These are phyloP conservation scores for Mortierella sp. DNA, from an alignment of 371 early-diverging fungal species.

Conservation along the genomic window DNA sequence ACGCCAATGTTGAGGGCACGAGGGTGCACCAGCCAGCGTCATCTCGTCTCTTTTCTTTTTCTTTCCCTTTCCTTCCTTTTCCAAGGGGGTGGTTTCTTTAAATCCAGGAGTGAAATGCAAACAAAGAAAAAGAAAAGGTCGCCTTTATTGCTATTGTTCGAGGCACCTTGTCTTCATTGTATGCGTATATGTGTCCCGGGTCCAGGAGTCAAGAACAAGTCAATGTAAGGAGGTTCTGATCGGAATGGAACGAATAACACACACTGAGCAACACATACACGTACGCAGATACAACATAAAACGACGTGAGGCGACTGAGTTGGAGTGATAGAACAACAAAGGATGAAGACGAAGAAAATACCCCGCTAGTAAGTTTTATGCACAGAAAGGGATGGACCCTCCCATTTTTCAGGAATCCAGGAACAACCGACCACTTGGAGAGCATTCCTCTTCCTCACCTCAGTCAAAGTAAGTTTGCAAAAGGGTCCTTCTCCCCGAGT, in stretches of 20 bases:
- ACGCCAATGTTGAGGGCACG: not conserved
- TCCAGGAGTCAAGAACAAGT: not conserved
- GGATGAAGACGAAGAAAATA: not conserved
- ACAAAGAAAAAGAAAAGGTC: not conserved
- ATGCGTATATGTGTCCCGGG: not conserved
- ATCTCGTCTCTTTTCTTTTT: not conserved
- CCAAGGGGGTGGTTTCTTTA: slow-evolving; percentile 9
- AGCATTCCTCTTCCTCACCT: not conserved
- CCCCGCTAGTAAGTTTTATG: not conserved
- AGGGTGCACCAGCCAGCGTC: slow-evolving; percentile 3
- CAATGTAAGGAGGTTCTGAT: not conserved
- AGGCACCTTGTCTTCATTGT: not conserved
- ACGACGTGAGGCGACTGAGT: not conserved
- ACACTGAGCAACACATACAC: not conserved
- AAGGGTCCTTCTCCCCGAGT: not conserved
- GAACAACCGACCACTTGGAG: not conserved
- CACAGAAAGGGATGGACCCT: not conserved
- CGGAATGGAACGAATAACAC: not conserved
- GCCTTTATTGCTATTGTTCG: slow-evolving; percentile 1
- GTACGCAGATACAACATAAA: not conserved
- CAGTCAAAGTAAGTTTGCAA: not conserved
- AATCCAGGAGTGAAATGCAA: not conserved
- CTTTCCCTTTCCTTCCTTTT: not conserved
- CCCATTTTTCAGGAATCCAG: not conserved
- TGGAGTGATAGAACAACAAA: not conserved